phyloP scores from a whole-genome alignment of 306 rosid species.

The Rosa chinensis region DNA sequence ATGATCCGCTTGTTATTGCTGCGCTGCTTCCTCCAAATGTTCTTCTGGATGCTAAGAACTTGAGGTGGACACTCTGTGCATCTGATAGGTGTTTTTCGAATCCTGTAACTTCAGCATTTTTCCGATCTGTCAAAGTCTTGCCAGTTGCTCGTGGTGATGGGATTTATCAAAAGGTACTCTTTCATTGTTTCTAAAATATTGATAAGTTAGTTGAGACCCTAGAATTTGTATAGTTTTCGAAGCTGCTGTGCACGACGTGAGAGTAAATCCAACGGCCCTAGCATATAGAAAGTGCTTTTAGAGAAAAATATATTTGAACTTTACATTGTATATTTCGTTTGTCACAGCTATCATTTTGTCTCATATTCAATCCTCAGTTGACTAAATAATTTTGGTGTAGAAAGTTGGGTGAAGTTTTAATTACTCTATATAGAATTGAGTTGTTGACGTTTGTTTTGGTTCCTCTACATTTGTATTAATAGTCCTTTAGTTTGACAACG shows the following conservation, averaged over 20 bases:
- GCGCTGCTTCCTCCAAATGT: slow-evolving; percentile 75
- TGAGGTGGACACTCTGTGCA: slow-evolving; percentile 99
- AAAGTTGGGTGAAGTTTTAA: background rate
- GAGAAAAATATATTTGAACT: background rate
- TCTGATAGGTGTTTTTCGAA: slow-evolving; percentile 78
- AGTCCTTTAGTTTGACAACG: background rate
- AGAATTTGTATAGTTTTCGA: background rate
- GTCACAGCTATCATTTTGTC: background rate
- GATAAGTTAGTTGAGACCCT: background rate
- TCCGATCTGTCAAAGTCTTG: slow-evolving; percentile 75
- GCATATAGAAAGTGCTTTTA: background rate
- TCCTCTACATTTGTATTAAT: background rate
- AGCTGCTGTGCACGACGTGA: background rate
- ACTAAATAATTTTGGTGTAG: background rate
- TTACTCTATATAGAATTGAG: background rate
- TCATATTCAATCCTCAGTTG: background rate
- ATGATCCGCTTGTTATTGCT: slow-evolving; percentile 83
- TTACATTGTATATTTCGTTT: background rate
- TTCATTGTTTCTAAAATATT: background rate
- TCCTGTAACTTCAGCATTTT: slow-evolving; percentile 79
- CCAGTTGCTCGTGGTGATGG: slow-evolving; percentile 95
- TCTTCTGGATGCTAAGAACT: slow-evolving; percentile 75
- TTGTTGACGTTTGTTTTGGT: background rate
- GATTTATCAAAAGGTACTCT: slow-evolving; percentile 78
- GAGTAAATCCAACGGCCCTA: background rate